Conservation (phyloP, 257 asterid genomes). For the Salvia rosmarinus region DNA sequence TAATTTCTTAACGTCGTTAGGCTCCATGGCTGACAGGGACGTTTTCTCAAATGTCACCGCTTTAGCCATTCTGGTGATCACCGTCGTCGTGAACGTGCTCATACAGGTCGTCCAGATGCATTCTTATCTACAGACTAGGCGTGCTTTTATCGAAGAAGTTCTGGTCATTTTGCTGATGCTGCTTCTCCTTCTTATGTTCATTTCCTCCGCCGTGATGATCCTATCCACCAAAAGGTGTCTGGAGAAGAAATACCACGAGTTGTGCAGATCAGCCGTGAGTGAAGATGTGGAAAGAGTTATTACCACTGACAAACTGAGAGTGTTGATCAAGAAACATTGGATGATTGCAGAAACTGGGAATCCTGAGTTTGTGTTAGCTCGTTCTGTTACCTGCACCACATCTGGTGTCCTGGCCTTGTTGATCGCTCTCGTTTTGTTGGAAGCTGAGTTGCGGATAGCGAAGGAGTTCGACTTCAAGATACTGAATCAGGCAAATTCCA, state of each 20-base stretch:
- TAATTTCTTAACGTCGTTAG: conserved; percentile 48
- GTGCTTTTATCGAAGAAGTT: conserved; percentile 23
- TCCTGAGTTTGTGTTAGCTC: conserved; percentile 56
- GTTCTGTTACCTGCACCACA: conserved; percentile 40
- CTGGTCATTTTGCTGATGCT: conserved; percentile 32
- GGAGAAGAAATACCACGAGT: conserved; percentile 42
- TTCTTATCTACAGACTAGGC: conserved; percentile 26
- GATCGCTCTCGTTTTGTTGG: conserved; percentile 31
- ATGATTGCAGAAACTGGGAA: conserved; percentile 51
- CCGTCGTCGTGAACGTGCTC: conserved; percentile 35
- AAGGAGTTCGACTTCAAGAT: neutral
- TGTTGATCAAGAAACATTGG: conserved; percentile 44
- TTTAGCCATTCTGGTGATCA: conserved; percentile 38
- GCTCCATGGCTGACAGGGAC: conserved; percentile 41
- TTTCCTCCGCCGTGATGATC: conserved; percentile 42
- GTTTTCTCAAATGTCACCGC: conserved; percentile 40
- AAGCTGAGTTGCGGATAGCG: conserved; percentile 37
- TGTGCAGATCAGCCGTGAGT: conserved; percentile 35
- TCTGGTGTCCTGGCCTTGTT: conserved; percentile 38
- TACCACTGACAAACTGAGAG: conserved; percentile 31
- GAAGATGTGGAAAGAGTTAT: conserved; percentile 32
- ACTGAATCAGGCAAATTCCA: conserved; percentile 6
- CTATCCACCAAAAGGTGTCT: conserved; percentile 41
- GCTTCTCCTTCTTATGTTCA: conserved; percentile 36
- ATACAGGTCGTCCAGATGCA: conserved; percentile 41